These are phyloP conservation scores for Amanita jacksonii DNA, from an alignment of 768 basidiomycete species.

Conservation along the genomic window DNA sequence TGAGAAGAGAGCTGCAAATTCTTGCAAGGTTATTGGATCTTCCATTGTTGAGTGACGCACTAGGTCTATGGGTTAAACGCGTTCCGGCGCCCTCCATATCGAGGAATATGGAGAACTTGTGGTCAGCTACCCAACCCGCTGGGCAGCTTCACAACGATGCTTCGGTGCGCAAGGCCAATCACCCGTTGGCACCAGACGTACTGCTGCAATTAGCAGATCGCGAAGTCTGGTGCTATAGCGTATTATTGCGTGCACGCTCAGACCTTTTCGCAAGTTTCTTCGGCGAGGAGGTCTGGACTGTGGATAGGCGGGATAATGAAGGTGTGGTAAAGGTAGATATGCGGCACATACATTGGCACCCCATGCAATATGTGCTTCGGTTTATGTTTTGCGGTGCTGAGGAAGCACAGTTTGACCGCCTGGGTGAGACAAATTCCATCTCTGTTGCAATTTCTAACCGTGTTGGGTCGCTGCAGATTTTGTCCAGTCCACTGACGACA, in stretches of 20 bases:
- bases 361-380: constrained; percentile 65
- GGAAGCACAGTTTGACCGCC: constrained; percentile 56
- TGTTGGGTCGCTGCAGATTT: constrained; percentile 48
- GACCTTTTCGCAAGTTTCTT: constrained; percentile 82
- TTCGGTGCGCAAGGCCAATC: constrained; percentile 2
- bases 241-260: constrained; percentile 73
- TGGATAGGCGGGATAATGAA: constrained; percentile 38
- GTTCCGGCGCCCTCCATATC: constrained; percentile 37
- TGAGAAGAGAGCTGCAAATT: constrained; percentile 54
- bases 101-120: constrained; percentile 37
- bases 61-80: constrained; percentile 56
- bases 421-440: constrained; percentile 37
- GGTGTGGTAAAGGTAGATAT: constrained; percentile 60
- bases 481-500: constrained; percentile 53
- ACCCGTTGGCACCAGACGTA: constrained; percentile 52
- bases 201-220: constrained; percentile 61
- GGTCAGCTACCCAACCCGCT: constrained; percentile 24
- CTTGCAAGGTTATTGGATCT: constrained; percentile 56
- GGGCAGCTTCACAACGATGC: not conserved
- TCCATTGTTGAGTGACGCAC: constrained; percentile 36
- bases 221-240: constrained; percentile 58
- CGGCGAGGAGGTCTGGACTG: constrained; percentile 75
- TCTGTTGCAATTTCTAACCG: constrained; percentile 1
- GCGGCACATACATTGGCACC: constrained; percentile 60
- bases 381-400: constrained; percentile 71